Percentiles rank a stretch among this genome's conserved stretches.
phyloP scores from a whole-genome alignment of 2,329 filamentous ascomycete species.

The Xylaria multiplex region DNA sequence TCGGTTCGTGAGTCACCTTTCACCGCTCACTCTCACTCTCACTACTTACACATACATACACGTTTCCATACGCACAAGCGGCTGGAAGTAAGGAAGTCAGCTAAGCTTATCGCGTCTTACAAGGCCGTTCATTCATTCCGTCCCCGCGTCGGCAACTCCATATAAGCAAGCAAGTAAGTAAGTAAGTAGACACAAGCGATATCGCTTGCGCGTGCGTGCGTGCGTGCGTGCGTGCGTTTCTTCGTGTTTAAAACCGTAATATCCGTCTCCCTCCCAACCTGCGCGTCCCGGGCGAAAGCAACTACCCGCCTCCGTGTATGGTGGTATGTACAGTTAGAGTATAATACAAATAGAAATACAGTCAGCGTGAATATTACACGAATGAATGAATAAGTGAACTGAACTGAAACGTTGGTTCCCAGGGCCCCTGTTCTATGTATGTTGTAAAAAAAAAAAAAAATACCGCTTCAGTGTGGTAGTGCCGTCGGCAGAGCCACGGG shows the following conservation, averaged over 20 bases:
- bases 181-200: no score
- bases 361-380: neutral
- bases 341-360: conserved; percentile 6
- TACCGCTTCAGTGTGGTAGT: neutral
- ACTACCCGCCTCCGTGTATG: neutral
- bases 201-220: no score
- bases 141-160: no score
- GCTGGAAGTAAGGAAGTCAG: no score
- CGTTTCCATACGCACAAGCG: no score
- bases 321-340: neutral
- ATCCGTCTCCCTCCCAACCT: neutral
- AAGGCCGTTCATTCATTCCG: no score
- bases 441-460: neutral
- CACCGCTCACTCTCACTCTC: no score
- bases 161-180: no score
- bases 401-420: neutral
- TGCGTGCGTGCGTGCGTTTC: no score
- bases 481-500: neutral
- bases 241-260: neutral
- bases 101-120: no score
- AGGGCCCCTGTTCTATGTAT: neutral
- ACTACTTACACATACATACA: no score
- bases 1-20: no score
- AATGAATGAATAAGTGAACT: neutral
- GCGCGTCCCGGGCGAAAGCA: neutral